Conservation (phyloP, 495 filamentous ascomycete species). For the Aspergillus incahuasiensis region DNA sequence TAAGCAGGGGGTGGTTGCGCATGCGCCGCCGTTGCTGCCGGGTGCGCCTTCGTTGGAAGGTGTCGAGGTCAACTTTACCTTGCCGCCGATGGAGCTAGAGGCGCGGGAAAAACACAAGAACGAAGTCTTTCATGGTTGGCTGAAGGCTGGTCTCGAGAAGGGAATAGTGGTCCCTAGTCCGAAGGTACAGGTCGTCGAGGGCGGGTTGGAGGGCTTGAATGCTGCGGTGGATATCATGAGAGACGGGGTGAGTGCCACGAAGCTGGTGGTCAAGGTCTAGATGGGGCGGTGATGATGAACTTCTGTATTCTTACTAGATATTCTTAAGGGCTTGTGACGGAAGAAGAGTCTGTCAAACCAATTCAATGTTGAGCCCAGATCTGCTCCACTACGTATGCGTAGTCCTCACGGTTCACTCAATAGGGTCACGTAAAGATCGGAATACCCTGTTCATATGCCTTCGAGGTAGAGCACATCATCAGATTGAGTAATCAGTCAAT, state of each 20-base stretch:
- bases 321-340: neutral
- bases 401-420: no score
- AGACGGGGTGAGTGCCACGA: conserved; percentile 8
- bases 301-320: neutral
- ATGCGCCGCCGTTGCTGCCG: conserved; percentile 23
- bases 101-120: conserved; percentile 24
- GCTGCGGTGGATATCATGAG: conserved; percentile 9
- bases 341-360: neutral
- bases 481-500: no score
- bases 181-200: neutral
- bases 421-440: no score
- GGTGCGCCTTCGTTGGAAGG: conserved; percentile 25
- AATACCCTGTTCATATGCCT: no score
- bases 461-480: no score
- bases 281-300: neutral
- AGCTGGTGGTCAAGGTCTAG: conserved; percentile 9
- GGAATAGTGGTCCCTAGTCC: conserved; percentile 9
- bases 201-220: conserved; percentile 10
- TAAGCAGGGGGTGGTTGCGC: conserved; percentile 24
- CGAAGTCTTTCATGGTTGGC: conserved; percentile 36
- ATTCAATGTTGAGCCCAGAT: neutral
- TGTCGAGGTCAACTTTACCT: conserved; percentile 27
- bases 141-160: conserved; percentile 20
- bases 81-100: conserved; percentile 20
- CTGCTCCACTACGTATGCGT: no score